A percentile compares a stretch with the other conserved stretches of the same genome.
These are phyloP conservation scores for Wickerhamomyces subpelliculosus DNA, from an alignment of 805 yeast genomes.

Conservation along the genomic window DNA sequence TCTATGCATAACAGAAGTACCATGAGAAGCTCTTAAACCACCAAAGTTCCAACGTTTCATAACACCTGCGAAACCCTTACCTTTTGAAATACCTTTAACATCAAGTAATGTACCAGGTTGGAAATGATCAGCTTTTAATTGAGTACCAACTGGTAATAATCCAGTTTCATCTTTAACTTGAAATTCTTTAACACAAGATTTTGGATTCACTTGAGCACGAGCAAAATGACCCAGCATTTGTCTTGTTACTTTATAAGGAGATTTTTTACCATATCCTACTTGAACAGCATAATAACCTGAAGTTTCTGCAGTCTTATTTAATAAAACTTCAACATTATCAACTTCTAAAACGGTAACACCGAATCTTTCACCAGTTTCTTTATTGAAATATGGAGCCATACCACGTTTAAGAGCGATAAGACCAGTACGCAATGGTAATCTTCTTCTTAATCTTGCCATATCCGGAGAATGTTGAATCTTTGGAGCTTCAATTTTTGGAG, in stretches of 20 bases:
- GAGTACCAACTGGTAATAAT: constrained; percentile 69
- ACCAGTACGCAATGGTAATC: constrained; percentile 76
- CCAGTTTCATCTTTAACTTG: constrained; percentile 63
- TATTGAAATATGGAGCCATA: constrained; percentile 79
- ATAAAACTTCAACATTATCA: constrained; percentile 80
- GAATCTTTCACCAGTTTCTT: constrained; percentile 53
- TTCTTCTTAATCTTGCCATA: constrained; percentile 62
- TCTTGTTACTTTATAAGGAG: constrained; percentile 54
- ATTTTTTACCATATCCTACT: constrained; percentile 74
- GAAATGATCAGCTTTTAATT: constrained; percentile 78
- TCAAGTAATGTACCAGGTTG: constrained; percentile 80
- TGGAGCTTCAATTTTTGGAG: constrained; percentile 30
- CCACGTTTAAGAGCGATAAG: constrained; percentile 79
- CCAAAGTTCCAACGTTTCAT: constrained; percentile 90
- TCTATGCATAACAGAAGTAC: constrained; percentile 90
- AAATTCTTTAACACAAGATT: constrained; percentile 68
- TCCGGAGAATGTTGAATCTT: constrained; percentile 60
- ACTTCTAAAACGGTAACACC: constrained; percentile 88
- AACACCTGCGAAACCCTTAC: constrained; percentile 97
- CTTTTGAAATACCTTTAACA: constrained; percentile 70
- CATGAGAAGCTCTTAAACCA: constrained; percentile 91
- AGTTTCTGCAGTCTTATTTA: constrained; percentile 57
- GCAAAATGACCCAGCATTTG: constrained; percentile 71
- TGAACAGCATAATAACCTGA: constrained; percentile 85
- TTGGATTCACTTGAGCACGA: constrained; percentile 79